These are phyloP conservation scores for Selaginella tamariscina DNA, from an alignment of 75 land plant species.

Conservation along the genomic window DNA sequence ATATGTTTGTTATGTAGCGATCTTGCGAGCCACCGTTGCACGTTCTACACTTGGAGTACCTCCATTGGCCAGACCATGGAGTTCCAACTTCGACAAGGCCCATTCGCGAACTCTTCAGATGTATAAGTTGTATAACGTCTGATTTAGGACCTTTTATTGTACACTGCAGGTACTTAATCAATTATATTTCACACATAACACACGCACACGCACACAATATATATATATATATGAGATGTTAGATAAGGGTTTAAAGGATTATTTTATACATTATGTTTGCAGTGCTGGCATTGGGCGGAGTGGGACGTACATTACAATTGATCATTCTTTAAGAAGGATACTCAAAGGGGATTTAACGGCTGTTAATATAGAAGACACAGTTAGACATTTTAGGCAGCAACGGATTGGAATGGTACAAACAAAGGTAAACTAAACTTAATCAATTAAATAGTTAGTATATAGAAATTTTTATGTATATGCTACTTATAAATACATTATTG, in stretches of 20 bases:
- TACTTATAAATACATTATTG: neutral
- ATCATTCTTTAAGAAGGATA: slow-evolving; percentile 71
- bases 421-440: slow-evolving; percentile 25
- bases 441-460: neutral
- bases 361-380: slow-evolving; percentile 47
- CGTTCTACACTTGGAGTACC: slow-evolving; percentile 75
- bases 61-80: slow-evolving; percentile 89
- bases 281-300: slow-evolving; percentile 98
- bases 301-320: slow-evolving; percentile 70
- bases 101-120: slow-evolving; percentile 61
- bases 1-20: slow-evolving; percentile 24
- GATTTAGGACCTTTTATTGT: slow-evolving; percentile 73
- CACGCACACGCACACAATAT: too few relatives aligned
- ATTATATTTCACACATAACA: neutral
- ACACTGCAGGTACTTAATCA: slow-evolving; percentile 72
- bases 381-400: slow-evolving; percentile 58
- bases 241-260: too few relatives aligned
- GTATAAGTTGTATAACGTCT: slow-evolving; percentile 39
- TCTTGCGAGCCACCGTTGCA: slow-evolving; percentile 42
- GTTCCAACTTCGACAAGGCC: slow-evolving; percentile 52
- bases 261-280: slow-evolving; percentile 12
- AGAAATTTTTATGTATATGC: neutral
- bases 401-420: slow-evolving; percentile 92
- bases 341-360: slow-evolving; percentile 70
- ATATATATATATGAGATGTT: too few relatives aligned